These are phyloP conservation scores for Cercospora citrullina DNA, from an alignment of 2,329 filamentous ascomycete genomes.

Conservation along the genomic window DNA sequence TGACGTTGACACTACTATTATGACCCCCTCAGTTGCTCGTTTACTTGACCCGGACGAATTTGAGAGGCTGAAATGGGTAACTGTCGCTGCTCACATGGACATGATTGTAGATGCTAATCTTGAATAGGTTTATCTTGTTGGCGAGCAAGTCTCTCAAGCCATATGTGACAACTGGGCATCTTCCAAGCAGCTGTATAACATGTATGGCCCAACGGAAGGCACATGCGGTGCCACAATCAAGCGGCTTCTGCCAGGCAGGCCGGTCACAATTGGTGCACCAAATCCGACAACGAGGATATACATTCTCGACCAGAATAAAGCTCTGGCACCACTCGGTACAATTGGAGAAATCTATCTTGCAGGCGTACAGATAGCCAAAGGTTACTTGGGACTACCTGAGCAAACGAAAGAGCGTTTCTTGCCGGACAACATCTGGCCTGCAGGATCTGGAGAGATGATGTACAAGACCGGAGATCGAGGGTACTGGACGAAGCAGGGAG, in stretches of 20 bases:
- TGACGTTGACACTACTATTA: background rate
- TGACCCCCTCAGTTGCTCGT: background rate
- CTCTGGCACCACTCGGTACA: background rate
- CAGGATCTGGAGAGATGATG: background rate
- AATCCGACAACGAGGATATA: background rate
- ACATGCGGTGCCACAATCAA: constrained; percentile 11
- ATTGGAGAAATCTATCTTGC: background rate
- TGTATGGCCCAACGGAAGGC: constrained; percentile 9
- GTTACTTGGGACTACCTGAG: background rate
- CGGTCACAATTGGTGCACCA: background rate
- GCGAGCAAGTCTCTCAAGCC: background rate
- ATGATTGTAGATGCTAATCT: background rate
- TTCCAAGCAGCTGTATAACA: background rate
- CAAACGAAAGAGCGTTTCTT: background rate
- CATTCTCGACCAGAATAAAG: background rate
- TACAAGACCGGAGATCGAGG: too few species aligned
- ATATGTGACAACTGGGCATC: constrained; percentile 1
- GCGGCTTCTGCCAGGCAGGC: background rate
- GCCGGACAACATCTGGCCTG: background rate
- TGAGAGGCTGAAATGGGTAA: background rate
- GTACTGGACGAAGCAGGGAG: too few species aligned
- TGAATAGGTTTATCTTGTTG: background rate
- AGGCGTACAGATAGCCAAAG: background rate
- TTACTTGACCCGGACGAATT: background rate
- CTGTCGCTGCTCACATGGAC: background rate